These are phyloP conservation scores for Wallacemonas rigidus DNA, from an alignment of 208 protist species.

Conservation along the genomic window DNA sequence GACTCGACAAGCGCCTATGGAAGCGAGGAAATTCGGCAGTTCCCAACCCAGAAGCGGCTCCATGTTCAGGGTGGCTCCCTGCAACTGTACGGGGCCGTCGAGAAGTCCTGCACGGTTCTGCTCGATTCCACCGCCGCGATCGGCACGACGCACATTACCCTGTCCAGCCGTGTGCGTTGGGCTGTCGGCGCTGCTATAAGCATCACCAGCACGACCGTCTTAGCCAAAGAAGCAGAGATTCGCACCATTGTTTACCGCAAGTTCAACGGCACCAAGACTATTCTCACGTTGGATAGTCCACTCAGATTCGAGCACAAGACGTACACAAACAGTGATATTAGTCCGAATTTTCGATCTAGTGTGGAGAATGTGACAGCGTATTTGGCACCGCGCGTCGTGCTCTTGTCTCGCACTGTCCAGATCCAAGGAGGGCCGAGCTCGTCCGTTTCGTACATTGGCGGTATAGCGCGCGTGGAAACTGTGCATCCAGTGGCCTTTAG, in stretches of 20 bases:
- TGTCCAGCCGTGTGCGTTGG: constrained; percentile 53
- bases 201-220: constrained; percentile 34
- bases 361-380: not conserved
- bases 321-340: constrained; percentile 16
- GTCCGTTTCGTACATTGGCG: constrained; percentile 29
- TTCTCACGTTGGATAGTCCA: constrained; percentile 31
- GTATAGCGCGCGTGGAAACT: constrained; percentile 12
- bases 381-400: constrained; percentile 35
- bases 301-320: constrained; percentile 35
- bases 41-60: constrained; percentile 27
- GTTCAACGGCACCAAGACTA: constrained; percentile 25
- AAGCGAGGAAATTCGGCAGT: constrained; percentile 19
- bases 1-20: constrained; percentile 17
- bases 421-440: constrained; percentile 52
- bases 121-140: constrained; percentile 22
- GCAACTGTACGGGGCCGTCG: constrained; percentile 34
- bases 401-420: constrained; percentile 55
- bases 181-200: constrained; percentile 43
- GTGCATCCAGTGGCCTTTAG: not conserved
- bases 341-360: not conserved
- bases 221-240: constrained; percentile 38
- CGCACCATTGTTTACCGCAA: constrained; percentile 26
- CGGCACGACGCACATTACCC: constrained; percentile 26
- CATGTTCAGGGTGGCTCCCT: constrained; percentile 38
- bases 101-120: not conserved